Conservation (phyloP, 2,329 filamentous ascomycete genomes). For the Echinosphaeria canescens region DNA sequence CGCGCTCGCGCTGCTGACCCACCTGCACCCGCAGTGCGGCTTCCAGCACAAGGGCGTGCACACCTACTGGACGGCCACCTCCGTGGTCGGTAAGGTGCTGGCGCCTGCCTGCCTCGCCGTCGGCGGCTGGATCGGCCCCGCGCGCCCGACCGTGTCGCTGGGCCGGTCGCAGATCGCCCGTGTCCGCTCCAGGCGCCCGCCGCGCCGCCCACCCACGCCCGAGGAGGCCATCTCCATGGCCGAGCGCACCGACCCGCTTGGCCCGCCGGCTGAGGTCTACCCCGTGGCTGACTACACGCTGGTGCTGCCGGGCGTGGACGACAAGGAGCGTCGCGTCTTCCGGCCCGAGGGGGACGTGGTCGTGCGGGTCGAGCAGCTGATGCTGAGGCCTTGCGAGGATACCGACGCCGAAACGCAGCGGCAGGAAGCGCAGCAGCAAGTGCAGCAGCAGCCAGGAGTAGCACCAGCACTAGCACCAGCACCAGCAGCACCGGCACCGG, state of each 20-base stretch:
- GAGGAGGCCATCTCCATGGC: conserved; percentile 44
- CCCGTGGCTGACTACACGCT: conserved; percentile 48
- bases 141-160: conserved; percentile 44
- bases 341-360: conserved; percentile 21
- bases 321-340: no score
- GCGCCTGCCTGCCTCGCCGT: conserved; percentile 49
- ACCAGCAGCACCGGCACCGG: no score
- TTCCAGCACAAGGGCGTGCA: conserved; percentile 57
- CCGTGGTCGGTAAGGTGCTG: conserved; percentile 56
- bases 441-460: no score
- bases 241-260: conserved; percentile 46
- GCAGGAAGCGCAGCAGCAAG: conserved; percentile 1
- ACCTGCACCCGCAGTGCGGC: conserved; percentile 45
- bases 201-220: conserved; percentile 26
- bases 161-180: conserved; percentile 47
- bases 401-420: conserved; percentile 1
- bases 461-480: no score
- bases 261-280: conserved; percentile 36
- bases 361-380: conserved; percentile 47
- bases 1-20: conserved; percentile 42
- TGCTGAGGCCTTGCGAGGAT: conserved; percentile 20
- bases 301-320: conserved; percentile 28
- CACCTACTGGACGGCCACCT: conserved; percentile 55
- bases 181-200: conserved; percentile 36
- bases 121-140: conserved; percentile 56